Base-by-base conservation (phyloP, 805 yeast species). In the Kazachstania bromeliacearum region DNA sequence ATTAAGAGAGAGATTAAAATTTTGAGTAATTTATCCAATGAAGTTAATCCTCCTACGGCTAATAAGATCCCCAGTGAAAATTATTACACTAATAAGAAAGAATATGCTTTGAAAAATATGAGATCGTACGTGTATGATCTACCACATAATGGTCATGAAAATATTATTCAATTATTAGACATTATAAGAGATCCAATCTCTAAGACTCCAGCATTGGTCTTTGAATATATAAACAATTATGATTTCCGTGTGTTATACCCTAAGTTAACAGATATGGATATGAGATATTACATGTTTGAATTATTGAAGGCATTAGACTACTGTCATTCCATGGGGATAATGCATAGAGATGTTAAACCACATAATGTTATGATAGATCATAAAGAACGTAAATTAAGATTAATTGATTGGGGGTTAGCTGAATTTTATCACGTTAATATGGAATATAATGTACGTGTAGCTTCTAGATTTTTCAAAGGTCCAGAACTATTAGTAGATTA, bases 361-460 rank as follows among this genome's bases (percentile, higher is more conserved):
- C 95, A 88, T 52, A 88, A 88, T 59, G 83, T 88, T 44, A 88
- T 88, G 95, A 88, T 88, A 47, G 96, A 88, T 59, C 95, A 84
- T 37, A 64, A 70, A 41, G 71, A 68, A 43, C 76, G 64, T 58
- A 75, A 73, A 51, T 63, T 88, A 47, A 72, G 95, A 44, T 70
- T 87, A 45, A 87, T 88, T 37, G 96, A 88, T 60, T 88, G 96
- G 96, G 96, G 96, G 6, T 64, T 88, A 35, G 96, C 96, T 7
- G 96, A 88, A 58, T 87, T 85, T 55, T 87, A 87, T 54, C 96
- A 88, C 55, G 77, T 85, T 17, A 85, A 85, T 10, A 81, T 76
- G 55, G 95, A 85, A 50, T 88, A 84, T 53, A 88, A 88, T 53
- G 96, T 88, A 15, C 71, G 96, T 45, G 96, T 88, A 13, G 96